These are phyloP conservation scores for Sugiyamaella mastotermitis DNA, from an alignment of 805 yeast genomes.

Conservation along the genomic window DNA sequence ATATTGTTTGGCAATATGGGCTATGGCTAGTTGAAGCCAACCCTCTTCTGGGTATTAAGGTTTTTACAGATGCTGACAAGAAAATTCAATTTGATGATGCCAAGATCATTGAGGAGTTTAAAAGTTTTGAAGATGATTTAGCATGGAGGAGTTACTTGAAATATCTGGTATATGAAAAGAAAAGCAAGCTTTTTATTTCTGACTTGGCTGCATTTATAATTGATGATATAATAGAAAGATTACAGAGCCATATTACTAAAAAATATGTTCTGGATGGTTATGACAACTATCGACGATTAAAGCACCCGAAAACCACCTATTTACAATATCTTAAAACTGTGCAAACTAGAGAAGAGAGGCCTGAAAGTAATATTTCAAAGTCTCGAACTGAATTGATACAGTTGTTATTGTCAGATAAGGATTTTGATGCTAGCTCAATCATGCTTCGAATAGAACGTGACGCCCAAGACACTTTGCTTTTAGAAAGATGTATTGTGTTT, in stretches of 20 bases:
- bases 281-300: conserved; percentile 14
- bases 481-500: conserved; percentile 31
- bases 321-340: conserved; percentile 18
- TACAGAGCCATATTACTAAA: conserved; percentile 15
- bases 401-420: conserved; percentile 19
- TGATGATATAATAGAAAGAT: conserved; percentile 28
- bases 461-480: conserved; percentile 20
- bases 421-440: conserved; percentile 21
- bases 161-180: conserved; percentile 26
- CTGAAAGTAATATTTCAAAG: conserved; percentile 10
- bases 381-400: conserved; percentile 24
- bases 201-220: conserved; percentile 31
- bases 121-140: conserved; percentile 28
- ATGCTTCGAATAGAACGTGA: conserved; percentile 24
- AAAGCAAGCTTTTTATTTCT: conserved; percentile 23
- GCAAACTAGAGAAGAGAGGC: background rate
- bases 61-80: conserved; percentile 26
- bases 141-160: conserved; percentile 33
- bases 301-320: conserved; percentile 31
- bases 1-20: conserved; percentile 34
- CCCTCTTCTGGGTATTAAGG: conserved; percentile 27
- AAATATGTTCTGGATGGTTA: conserved; percentile 21
- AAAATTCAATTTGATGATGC: conserved; percentile 26
- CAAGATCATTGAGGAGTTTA: conserved; percentile 27
- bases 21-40: conserved; percentile 29